Evolutionary conservation across 352 stramenopile species (phyloP).

Genomic region (Phytophthora aleatoria): DNA sequence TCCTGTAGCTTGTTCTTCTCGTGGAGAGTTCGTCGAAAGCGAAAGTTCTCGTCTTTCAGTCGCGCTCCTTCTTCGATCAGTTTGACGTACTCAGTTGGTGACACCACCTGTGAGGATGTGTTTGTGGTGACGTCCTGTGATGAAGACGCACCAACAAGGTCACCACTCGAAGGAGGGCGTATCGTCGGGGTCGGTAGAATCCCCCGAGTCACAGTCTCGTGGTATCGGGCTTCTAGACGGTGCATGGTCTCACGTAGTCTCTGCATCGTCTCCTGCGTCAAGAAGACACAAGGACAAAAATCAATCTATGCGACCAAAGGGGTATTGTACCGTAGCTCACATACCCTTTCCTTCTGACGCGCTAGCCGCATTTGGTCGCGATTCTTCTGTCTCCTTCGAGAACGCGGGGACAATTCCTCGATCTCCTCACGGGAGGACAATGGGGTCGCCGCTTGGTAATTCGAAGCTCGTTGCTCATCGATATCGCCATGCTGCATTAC

Average conservation of each 20-base stretch:
- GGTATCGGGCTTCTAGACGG: slow-evolving; percentile 46
- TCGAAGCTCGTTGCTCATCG: slow-evolving; percentile 4
- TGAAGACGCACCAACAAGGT: not conserved
- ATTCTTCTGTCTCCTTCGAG: slow-evolving; percentile 55
- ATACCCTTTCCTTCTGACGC: slow-evolving; percentile 48
- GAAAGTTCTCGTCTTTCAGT: slow-evolving; percentile 52
- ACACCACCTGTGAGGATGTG: not conserved
- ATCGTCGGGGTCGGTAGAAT: not conserved
- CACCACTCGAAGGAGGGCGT: too few species aligned
- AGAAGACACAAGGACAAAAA: not conserved
- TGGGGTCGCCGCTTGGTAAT: not conserved
- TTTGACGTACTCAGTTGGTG: slow-evolving; percentile 40
- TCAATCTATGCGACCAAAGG: not conserved
- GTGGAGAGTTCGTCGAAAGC: slow-evolving; percentile 43
- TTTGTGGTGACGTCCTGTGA: not conserved
- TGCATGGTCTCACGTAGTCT: slow-evolving; percentile 51
- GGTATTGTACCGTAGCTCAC: not conserved
- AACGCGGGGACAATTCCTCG: slow-evolving; percentile 43
- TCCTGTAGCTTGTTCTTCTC: slow-evolving; percentile 57
- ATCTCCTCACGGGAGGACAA: slow-evolving; percentile 9
- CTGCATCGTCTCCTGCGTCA: slow-evolving; percentile 48
- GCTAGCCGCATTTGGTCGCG: slow-evolving; percentile 60
- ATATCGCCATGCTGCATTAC: not conserved
- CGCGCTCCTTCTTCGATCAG: slow-evolving; percentile 40
- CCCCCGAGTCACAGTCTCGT: slow-evolving; percentile 15